A percentile compares a stretch with the other conserved stretches of the same genome.
These are phyloP conservation scores for Cercospora sp. DNA, from an alignment of 2,329 filamentous ascomycete genomes.

Conservation along the genomic window DNA sequence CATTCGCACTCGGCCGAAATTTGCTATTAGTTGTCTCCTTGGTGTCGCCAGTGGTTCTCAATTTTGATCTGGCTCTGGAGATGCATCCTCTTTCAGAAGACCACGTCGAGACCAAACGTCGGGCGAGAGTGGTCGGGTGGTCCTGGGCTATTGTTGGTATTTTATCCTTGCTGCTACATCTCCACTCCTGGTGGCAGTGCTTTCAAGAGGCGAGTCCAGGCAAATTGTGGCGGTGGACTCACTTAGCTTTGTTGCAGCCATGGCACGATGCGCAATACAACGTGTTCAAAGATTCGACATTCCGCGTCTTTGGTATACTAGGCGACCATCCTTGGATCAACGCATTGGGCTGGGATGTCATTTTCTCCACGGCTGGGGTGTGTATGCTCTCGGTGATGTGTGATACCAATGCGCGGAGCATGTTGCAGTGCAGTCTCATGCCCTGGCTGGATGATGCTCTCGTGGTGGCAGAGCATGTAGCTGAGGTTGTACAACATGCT, in stretches of 20 bases:
- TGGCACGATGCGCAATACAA: constrained; percentile 9
- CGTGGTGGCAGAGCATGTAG: not conserved
- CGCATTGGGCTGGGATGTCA: constrained; percentile 59
- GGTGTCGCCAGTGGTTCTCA: not conserved
- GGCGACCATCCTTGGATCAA: constrained; percentile 60
- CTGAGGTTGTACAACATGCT: constrained; percentile 3
- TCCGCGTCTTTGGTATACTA: constrained; percentile 44
- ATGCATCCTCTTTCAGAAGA: not conserved
- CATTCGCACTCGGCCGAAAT: constrained; percentile 4
- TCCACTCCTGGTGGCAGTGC: constrained; percentile 7
- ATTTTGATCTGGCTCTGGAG: not conserved
- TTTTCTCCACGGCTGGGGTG: constrained; percentile 57
- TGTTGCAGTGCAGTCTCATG: constrained; percentile 9
- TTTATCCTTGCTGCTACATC: constrained; percentile 9
- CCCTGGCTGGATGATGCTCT: constrained; percentile 6
- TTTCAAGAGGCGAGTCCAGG: constrained; percentile 1
- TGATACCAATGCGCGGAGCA: not conserved
- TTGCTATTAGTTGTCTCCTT: constrained; percentile 9
- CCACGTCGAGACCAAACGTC: not conserved
- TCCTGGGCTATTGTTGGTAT: not conserved
- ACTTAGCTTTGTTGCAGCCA: constrained; percentile 5
- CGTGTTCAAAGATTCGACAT: not conserved
- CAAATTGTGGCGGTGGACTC: constrained; percentile 4
- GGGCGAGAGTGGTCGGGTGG: constrained; percentile 5
- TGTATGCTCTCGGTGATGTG: constrained; percentile 38